A percentile compares a stretch with the other conserved stretches of the same genome.
Evolutionary conservation across 2,329 filamentous ascomycete genomes (phyloP).

Genomic region (Zymoseptoria passerinii): DNA sequence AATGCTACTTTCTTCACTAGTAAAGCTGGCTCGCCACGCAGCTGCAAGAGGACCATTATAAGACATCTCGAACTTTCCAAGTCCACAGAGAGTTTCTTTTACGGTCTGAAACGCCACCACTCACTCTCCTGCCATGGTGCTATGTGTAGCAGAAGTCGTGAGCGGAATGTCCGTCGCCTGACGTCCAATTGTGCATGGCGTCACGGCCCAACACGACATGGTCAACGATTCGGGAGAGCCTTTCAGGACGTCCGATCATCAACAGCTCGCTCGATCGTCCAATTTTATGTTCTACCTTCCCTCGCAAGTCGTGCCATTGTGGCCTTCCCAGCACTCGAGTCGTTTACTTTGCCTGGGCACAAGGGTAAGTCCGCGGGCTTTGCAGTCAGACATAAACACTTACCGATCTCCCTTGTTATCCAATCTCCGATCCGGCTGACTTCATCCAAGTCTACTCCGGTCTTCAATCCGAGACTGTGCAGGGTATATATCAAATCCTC

Average conservation of each 20-base stretch:
- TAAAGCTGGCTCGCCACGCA: too few species aligned
- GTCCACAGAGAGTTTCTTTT: too few species aligned
- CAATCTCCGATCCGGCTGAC: constrained; percentile 62
- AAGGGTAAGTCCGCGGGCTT: not conserved
- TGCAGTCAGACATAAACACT: not conserved
- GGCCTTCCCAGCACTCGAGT: constrained; percentile 61
- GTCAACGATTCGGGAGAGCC: too few species aligned
- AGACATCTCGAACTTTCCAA: too few species aligned
- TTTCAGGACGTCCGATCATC: not conserved
- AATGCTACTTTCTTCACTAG: too few species aligned
- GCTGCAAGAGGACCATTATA: too few species aligned
- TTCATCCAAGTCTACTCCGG: constrained; percentile 61
- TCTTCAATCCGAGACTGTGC: constrained; percentile 64
- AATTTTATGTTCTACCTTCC: constrained; percentile 6
- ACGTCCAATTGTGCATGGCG: too few species aligned
- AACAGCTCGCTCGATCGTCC: not conserved
- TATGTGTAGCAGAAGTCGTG: too few species aligned
- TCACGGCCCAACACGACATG: too few species aligned
- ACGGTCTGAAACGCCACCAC: too few species aligned
- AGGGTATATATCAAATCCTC: constrained; percentile 74
- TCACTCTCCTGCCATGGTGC: too few species aligned
- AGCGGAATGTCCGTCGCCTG: too few species aligned
- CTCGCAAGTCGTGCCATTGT: constrained; percentile 23
- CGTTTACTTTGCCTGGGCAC: constrained; percentile 42
- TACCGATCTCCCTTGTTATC: constrained; percentile 57